Base-by-base conservation (phyloP, 495 filamentous ascomycete species). In the Pyrenula massariospora region DNA sequence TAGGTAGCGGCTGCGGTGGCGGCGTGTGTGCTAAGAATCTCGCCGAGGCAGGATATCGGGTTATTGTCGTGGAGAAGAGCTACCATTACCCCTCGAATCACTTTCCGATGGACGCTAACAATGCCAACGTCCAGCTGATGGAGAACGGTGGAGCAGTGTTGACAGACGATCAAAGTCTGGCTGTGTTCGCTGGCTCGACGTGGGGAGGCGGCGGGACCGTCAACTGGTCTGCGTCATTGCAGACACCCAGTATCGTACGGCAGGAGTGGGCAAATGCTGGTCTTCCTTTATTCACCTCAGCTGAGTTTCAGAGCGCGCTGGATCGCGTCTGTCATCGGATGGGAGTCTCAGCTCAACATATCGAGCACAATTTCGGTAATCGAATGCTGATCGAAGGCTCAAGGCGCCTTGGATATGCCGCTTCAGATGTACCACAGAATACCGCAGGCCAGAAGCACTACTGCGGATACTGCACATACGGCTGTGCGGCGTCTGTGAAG, bases 1-100 rank as follows among this genome's bases (percentile, higher is more conserved):
- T 96, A 3, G 91, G 91, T 1, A 91, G 86, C 54, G 91, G 91
- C 19, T 92, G 87, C 62, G 91, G 91, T 53, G 90, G 87, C n/a
- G 87, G 76, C 0, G 90, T 95, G 0, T 80, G 78, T 24, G 90
- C 91, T 12, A 90, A 90, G 69, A 85, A 85, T 23, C 71, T 96
- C 2, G 83, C 90, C 11, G 83, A 89, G 62, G 85, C 81, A 1
- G 87, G 83, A n/a, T 68, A 85, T 53, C 71, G 71, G 8, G 89
- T 95, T 21, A 65, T 95, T 2, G 89, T 96, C 0, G 83, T 92
- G 2, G 91, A 96, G 50, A 93, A 92, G 63, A 78, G 80, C 1
- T 84, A 87, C 60, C 80, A 90, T 53, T 93, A 87, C 67, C 71
- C 83, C 0, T 74, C 85, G 1, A 75, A 83, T 10, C 76, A 85